Evolutionary conservation across 2,329 filamentous ascomycete genomes (phyloP), one percentile per base, ranked within the genome.

Genomic region (Fusarium keratoplasticum): DNA sequence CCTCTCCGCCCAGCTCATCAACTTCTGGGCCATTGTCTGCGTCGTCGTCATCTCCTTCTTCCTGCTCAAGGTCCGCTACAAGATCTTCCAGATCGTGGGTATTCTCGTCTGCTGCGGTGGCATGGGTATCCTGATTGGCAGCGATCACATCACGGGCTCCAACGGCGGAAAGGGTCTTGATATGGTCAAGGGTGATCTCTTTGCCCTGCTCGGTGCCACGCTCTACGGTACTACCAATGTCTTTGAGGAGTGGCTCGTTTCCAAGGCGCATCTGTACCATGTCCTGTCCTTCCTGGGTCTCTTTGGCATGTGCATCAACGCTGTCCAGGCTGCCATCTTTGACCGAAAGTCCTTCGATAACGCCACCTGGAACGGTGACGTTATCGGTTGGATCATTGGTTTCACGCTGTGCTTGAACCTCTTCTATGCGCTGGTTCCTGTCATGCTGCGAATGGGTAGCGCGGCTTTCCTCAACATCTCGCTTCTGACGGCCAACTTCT

Each of bases 391-490:
- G 82, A 86, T 98, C 40, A 87, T 92, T n/a, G 96, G 96, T 1
- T 99, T 96, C 84, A 98, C 96, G 0, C 83, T 98, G 20, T 91
- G 92, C 69, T 88, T 99, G 25, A 87, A 89, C 63, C 84, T 96
- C 69, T 99, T 99, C 85, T 99, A 99, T 86, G 91, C 92, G 9
- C 87, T 96, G 4, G 95, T 94, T 0, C 96, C 96, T 0, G 85
- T 98, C 64, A 89, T 99, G 72, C 92, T 98, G 84, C 94, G 96
- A 74, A 93, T 98, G 86, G 93, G 93, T 31, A 94, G 91, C 18
- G 96, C 96, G 4, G 96, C 95, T 22, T 98, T 99, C 85, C 97
- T 98, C 87, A 97, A 99, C 83, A 97, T 98, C 79, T 96, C 93
- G 9, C 87, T 99, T 74, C 87, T 99, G 69, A 98, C 96, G 3